phyloP scores from a whole-genome alignment of 2,329 filamentous ascomycete genomes.

The Lojkania enalia region DNA sequence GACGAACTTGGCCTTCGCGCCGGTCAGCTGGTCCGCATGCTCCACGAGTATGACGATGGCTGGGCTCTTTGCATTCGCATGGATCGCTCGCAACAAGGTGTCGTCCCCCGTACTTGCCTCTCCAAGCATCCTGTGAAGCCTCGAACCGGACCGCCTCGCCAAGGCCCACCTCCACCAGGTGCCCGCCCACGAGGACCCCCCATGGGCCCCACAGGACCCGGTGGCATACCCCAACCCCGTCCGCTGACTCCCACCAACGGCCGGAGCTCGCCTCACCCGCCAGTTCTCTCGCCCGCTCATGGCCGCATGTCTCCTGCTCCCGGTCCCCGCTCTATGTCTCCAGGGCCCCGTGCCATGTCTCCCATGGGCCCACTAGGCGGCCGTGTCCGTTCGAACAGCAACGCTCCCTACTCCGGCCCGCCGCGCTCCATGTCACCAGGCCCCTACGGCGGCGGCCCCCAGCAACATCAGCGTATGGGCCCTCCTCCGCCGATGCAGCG shows the following conservation, averaged over 20 bases:
- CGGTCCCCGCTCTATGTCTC: conserved; percentile 36
- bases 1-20: conserved; percentile 83
- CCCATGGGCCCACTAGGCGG: conserved; percentile 17
- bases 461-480: conserved; percentile 27
- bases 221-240: conserved; percentile 36
- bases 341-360: conserved; percentile 38
- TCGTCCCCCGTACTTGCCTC: conserved; percentile 89
- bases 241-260: conserved; percentile 52
- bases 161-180: conserved; percentile 59
- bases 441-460: conserved; percentile 42
- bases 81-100: conserved; percentile 89
- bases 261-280: conserved; percentile 53
- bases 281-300: conserved; percentile 48
- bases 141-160: conserved; percentile 59
- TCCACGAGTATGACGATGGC: conserved; percentile 97
- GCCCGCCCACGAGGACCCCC: conserved; percentile 38
- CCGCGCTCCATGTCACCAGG: conserved; percentile 46
- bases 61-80: conserved; percentile 94
- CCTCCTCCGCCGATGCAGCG: conserved; percentile 38
- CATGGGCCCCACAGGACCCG: conserved; percentile 35
- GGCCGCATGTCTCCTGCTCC: conserved; percentile 34
- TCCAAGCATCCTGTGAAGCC: conserved; percentile 91
- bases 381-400: conserved; percentile 44
- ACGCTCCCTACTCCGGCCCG: conserved; percentile 40
- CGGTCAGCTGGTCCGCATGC: conserved; percentile 82